Evolutionary conservation across 257 asterid genomes (phyloP), one percentile per base, ranked within the genome.

Genomic region (Fraxinus excelsior): DNA sequence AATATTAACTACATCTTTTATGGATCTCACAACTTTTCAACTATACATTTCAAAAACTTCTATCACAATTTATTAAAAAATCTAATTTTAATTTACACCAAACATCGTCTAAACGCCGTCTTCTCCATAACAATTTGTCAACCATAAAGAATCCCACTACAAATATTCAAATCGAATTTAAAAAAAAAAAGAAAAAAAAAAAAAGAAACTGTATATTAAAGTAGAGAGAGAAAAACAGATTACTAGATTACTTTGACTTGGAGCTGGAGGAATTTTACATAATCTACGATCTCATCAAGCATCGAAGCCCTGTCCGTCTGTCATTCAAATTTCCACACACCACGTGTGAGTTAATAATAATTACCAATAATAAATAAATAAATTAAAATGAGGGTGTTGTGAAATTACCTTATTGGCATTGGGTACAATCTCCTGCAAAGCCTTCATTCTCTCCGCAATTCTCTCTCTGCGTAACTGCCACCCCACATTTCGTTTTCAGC

Each of bases 161-260:
- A n/a, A n/a, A n/a, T n/a, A n/a, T n/a, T n/a, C n/a, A n/a, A n/a
- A n/a, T n/a, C n/a, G n/a, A n/a, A n/a, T n/a, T n/a, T n/a, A n/a
- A n/a, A n/a, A n/a, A n/a, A n/a, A n/a, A n/a, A n/a, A n/a, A n/a
- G n/a, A n/a, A n/a, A n/a, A n/a, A n/a, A n/a, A n/a, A n/a, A n/a
- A n/a, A n/a, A n/a, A n/a, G n/a, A n/a, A n/a, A n/a, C n/a, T n/a
- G 49, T 42, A 14, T 71, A 1, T 71, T 77, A 79, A 34, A 29
- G 12, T 29, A 21, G 70, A 7, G 10, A 8, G 21, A 58, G 82
- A 74, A 71, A 14, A 74, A 72, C 35, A 29, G 0, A 31, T 82
- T n/a, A n/a, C n/a, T n/a, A n/a, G n/a, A n/a, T n/a, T 92, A 94
- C 98, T 84, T 94, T 94, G 97, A 94, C 98, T 89, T 94, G 98